Evolutionary conservation across 345 rosid genomes (phyloP), one percentile per base, ranked within the genome.

Genomic region (Pistacia vera): DNA sequence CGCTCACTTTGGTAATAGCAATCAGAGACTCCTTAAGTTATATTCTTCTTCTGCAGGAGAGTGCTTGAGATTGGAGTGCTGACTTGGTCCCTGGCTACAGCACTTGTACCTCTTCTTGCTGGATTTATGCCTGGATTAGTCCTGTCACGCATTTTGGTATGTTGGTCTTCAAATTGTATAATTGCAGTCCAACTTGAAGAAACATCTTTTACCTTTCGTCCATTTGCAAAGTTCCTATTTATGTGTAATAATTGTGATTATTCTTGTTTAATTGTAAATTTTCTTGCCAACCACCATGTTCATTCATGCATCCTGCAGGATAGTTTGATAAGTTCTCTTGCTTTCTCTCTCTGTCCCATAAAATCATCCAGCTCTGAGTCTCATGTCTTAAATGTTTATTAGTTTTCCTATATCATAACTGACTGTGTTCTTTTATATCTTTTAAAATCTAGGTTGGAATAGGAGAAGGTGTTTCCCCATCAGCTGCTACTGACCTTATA

Each of bases 381-480:
- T 35, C 33, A 75, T 38, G 8, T 16, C 28, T 60, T 28, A 38
- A 62, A 55, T 63, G 44, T 36, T 63, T 0, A 36, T 55, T 33
- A 56, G 52, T 8, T 4, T 65, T 35, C 30, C 22, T 4, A 17
- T 35, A 16, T 28, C 72, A 62, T 13, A 72, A 63, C 30, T 14
- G 18, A 51, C 41, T 3, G 70, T 70, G 63, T 30, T 33, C 68
- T 25, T 78, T 35, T 54, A 14, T 54, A 54, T 13, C 61, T 81
- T 55, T 72, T 49, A 72, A 57, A 78, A 78, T 81, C 78, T 82
- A 94, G 99, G 99, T 95, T 55, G 99, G 99, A 76, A 93, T 95
- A 68, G 98, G 98, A 77, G 98, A 93, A 89, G 98, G 98, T 63
- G 97, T 95, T 82, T 93, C 98, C 66, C 98, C 98, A 9, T 95